Percentiles rank a stretch among this genome's conserved stretches.
These are phyloP conservation scores for Syzygium grande DNA, from an alignment of 345 rosid species.

Conservation along the genomic window DNA sequence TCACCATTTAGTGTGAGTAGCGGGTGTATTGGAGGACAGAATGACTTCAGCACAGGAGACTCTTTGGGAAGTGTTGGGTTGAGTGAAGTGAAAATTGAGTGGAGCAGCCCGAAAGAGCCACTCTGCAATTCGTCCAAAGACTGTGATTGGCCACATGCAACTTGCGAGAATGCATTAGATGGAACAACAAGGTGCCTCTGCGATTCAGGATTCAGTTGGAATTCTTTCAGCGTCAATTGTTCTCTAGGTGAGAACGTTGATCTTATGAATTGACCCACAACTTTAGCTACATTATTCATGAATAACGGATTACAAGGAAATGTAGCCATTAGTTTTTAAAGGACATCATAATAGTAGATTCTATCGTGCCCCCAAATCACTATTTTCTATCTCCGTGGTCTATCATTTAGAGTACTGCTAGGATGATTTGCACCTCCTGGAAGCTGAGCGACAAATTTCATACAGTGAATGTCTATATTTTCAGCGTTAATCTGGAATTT, in stretches of 20 bases:
- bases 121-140: neutral
- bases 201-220: neutral
- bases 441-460: neutral
- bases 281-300: neutral
- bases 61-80: neutral
- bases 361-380: neutral
- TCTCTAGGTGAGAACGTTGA: neutral
- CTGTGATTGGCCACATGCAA: slow-evolving; percentile 12
- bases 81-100: neutral
- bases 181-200: slow-evolving; percentile 4
- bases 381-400: neutral
- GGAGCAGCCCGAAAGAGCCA: neutral
- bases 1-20: neutral
- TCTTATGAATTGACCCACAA: neutral
- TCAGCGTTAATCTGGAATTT: neutral
- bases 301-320: neutral
- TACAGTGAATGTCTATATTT: neutral
- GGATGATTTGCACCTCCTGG: neutral
- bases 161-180: neutral
- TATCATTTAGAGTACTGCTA: neutral
- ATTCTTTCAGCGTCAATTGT: neutral
- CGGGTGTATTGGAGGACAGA: neutral
- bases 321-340: neutral
- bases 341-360: neutral
- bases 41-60: neutral